Conservation (phyloP, 352 stramenopile genomes). For the Pythium sp. region DNA sequence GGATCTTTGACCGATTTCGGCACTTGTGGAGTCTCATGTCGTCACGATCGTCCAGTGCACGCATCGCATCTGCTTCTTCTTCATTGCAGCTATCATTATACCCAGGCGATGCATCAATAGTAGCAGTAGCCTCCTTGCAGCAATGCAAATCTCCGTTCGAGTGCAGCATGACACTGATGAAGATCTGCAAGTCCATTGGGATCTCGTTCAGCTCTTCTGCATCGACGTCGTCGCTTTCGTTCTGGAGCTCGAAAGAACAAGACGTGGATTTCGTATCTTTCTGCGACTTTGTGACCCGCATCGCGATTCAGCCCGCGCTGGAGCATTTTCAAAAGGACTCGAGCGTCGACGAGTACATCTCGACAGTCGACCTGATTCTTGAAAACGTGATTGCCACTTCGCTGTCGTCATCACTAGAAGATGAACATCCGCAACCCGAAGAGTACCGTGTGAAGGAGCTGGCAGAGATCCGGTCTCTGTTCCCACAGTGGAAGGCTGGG, state of each 20-base stretch:
- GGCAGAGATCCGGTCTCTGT: conserved; percentile 40
- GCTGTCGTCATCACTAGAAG: too few species aligned
- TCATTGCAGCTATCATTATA: neutral
- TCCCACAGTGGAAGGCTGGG: conserved; percentile 38
- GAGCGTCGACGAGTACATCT: conserved; percentile 38
- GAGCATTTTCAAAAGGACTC: conserved; percentile 50
- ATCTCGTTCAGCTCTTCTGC: conserved; percentile 29
- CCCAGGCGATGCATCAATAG: neutral
- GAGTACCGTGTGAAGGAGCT: conserved; percentile 35
- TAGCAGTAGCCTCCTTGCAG: too few species aligned
- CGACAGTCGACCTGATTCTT: conserved; percentile 40
- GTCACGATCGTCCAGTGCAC: conserved; percentile 9
- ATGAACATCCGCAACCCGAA: neutral
- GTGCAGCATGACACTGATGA: conserved; percentile 54
- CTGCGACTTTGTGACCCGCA: conserved; percentile 38
- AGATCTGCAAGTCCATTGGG: conserved; percentile 52
- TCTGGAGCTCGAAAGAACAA: conserved; percentile 24
- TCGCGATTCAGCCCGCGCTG: conserved; percentile 47
- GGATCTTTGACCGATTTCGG: conserved; percentile 34
- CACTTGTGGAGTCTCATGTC: conserved; percentile 48
- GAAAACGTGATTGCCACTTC: conserved; percentile 28
- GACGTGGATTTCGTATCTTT: conserved; percentile 51
- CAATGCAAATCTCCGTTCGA: conserved; percentile 41
- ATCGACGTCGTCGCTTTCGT: conserved; percentile 19
- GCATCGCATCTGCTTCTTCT: neutral